Conservation (phyloP, 2,329 filamentous ascomycete species). For the Ophiostoma angusticollis region DNA sequence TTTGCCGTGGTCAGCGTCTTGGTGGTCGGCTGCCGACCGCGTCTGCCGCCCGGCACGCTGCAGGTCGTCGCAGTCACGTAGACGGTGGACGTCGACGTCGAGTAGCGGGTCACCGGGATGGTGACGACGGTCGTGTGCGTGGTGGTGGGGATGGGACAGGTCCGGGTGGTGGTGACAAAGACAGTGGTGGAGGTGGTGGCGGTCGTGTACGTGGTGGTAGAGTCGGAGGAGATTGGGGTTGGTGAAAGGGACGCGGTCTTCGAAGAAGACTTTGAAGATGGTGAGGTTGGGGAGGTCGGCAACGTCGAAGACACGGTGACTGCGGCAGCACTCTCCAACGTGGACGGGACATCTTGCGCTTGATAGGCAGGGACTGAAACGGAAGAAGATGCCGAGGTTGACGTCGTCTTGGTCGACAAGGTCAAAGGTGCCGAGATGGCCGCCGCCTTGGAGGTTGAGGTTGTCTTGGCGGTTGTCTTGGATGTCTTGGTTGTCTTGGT, state of each 20-base stretch:
- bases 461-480: neutral
- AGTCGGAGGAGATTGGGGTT: neutral
- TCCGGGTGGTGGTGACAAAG: neutral
- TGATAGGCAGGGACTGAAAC: no score
- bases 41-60: no score
- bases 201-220: neutral
- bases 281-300: neutral
- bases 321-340: no score
- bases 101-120: neutral
- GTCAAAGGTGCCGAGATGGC: no score
- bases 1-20: neutral
- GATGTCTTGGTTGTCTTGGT: neutral
- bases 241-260: neutral
- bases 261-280: neutral
- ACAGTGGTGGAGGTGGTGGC: neutral
- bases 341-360: no score
- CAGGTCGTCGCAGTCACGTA: constrained; percentile 1
- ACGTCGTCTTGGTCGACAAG: neutral
- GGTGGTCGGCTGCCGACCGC: no score
- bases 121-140: constrained; percentile 1
- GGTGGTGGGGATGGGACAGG: neutral
- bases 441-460: neutral
- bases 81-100: constrained; percentile 6
- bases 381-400: no score
- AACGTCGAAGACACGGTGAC: no score